Percentiles rank a stretch among this genome's conserved stretches.
Conservation (phyloP, 257 asterid species). For the Solanum peruvianum region DNA sequence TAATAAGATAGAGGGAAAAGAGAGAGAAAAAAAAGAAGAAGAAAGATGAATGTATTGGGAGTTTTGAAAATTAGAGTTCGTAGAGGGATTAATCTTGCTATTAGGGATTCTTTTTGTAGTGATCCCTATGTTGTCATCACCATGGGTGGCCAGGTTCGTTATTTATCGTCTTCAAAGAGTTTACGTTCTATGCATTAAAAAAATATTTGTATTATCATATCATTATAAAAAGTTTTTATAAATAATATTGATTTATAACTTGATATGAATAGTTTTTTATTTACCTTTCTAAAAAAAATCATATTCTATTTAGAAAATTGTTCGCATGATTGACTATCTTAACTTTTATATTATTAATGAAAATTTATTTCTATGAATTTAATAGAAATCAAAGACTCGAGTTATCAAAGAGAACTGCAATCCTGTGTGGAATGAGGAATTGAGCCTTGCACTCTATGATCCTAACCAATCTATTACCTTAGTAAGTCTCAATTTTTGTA, state of each 20-base stretch:
- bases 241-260: not conserved
- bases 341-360: not conserved
- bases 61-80: constrained; percentile 49
- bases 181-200: not conserved
- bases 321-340: not conserved
- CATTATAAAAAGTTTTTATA: not conserved
- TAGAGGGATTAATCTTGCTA: constrained; percentile 69
- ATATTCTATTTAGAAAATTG: not conserved
- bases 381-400: constrained; percentile 63
- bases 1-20: not conserved
- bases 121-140: constrained; percentile 70
- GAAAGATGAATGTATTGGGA: constrained; percentile 40
- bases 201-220: not conserved
- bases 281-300: not conserved
- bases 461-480: constrained; percentile 41
- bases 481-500: constrained; percentile 14
- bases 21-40: not conserved
- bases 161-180: not conserved
- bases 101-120: constrained; percentile 63
- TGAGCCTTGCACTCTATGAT: constrained; percentile 57
- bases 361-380: not conserved
- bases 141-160: constrained; percentile 47
- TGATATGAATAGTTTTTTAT: not conserved
- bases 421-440: constrained; percentile 73
- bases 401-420: constrained; percentile 56